Conservation (phyloP, 1,284 basidiomycete species). For the Microbotryum lychnidis-dioicae region DNA sequence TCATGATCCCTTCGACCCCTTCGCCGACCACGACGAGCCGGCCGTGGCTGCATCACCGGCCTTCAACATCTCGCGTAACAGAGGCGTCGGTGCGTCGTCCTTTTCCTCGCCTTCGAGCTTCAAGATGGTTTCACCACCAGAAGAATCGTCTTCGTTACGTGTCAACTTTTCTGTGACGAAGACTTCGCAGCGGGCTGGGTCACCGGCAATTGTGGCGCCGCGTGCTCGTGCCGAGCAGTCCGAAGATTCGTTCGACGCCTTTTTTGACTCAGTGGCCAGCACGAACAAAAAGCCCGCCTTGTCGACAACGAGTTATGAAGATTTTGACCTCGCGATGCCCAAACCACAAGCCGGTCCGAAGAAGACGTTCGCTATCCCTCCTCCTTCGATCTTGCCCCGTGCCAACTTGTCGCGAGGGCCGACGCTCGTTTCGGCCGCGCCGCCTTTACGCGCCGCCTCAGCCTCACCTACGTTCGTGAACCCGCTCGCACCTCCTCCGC, state of each 20-base stretch:
- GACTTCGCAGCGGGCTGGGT: background rate
- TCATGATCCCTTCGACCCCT: slow-evolving; percentile 28
- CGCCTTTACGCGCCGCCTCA: background rate
- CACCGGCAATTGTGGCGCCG: background rate
- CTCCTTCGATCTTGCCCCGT: background rate
- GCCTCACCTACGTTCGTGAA: background rate
- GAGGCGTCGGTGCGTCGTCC: background rate
- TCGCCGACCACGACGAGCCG: slow-evolving; percentile 13
- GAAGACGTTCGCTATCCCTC: background rate
- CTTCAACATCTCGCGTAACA: background rate
- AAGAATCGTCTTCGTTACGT: background rate
- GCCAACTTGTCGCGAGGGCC: background rate
- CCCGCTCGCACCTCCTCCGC: slow-evolving; percentile 25
- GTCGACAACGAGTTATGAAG: background rate
- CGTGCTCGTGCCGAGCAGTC: background rate
- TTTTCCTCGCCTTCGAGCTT: background rate
- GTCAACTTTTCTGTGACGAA: background rate
- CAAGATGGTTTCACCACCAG: background rate
- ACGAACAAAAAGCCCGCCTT: background rate
- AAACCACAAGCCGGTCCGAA: background rate
- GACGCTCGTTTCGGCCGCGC: background rate
- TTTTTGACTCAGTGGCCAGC: slow-evolving; percentile 31
- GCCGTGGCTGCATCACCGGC: background rate
- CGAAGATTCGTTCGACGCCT: slow-evolving; percentile 31
- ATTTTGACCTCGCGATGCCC: background rate